Evolutionary conservation across 768 basidiomycete genomes (phyloP).

Genomic region (Hygrocybe coccinea): DNA sequence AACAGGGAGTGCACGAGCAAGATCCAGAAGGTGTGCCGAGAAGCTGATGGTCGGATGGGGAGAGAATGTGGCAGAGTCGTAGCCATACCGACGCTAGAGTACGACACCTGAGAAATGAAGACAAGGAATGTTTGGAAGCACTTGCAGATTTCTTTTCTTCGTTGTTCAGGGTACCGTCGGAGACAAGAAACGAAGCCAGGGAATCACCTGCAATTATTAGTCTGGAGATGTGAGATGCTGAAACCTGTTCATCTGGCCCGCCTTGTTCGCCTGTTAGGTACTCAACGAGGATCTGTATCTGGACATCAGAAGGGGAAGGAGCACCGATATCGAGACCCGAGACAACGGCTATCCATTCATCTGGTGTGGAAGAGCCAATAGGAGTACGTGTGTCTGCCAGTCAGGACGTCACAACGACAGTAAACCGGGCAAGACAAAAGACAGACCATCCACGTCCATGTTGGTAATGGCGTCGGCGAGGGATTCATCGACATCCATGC

Average conservation of each 20-base stretch:
- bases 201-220: conserved; percentile 91
- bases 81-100: conserved; percentile 56
- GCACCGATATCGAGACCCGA: conserved; percentile 83
- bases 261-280: conserved; percentile 83
- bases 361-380: conserved; percentile 16
- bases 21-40: conserved; percentile 65
- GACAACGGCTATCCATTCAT: conserved; percentile 79
- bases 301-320: conserved; percentile 56
- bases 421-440: not conserved
- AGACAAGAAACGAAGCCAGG: conserved; percentile 46
- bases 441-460: conserved; percentile 73
- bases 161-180: conserved; percentile 27
- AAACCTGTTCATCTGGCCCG: conserved; percentile 56
- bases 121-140: conserved; percentile 5
- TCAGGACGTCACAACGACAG: not conserved
- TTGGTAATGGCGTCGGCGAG: conserved; percentile 28
- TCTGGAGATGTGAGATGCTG: conserved; percentile 70
- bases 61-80: conserved; percentile 64
- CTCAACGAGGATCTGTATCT: conserved; percentile 83
- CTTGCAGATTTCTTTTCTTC: conserved; percentile 58
- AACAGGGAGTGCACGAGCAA: conserved; percentile 73
- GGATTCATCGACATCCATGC: conserved; percentile 10
- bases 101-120: not conserved
- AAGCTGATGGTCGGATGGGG: conserved; percentile 70
- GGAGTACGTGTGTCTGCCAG: not conserved